Evolutionary conservation across 192 early-diverging fungal genomes (phyloP).

Genomic region (Dissophora ornata): DNA sequence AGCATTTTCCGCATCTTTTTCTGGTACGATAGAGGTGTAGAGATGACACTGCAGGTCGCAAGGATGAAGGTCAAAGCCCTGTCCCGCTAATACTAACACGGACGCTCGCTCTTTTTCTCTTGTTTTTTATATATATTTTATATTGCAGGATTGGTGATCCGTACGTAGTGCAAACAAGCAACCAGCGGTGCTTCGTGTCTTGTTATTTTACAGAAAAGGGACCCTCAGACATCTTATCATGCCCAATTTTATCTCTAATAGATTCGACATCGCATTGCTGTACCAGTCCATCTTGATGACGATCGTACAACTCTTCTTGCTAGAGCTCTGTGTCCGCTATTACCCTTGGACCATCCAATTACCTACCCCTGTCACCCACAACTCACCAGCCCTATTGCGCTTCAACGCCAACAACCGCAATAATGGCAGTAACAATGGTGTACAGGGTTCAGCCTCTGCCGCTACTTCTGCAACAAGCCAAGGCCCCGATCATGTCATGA

Average conservation of each 20-base stretch:
- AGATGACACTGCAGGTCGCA: too few species aligned
- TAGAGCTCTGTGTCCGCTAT: constrained; percentile 60
- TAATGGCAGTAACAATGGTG: background rate
- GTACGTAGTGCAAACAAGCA: constrained; percentile 21
- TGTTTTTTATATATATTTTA: constrained; percentile 9
- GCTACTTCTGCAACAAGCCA: background rate
- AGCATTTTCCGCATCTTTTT: constrained; percentile 53
- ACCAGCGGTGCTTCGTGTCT: too few species aligned
- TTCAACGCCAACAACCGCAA: background rate
- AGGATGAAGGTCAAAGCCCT: background rate
- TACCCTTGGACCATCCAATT: constrained; percentile 52
- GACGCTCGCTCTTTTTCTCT: background rate
- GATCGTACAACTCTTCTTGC: constrained; percentile 59
- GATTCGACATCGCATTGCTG: constrained; percentile 64
- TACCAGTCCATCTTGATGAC: constrained; percentile 69
- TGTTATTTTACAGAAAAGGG: too few species aligned
- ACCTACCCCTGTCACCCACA: constrained; percentile 37
- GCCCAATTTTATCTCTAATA: constrained; percentile 31
- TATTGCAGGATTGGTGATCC: constrained; percentile 43
- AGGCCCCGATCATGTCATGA: constrained; percentile 21
- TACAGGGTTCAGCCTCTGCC: too few species aligned
- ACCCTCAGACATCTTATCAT: too few species aligned
- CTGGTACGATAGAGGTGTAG: constrained; percentile 12
- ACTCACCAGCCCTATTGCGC: constrained; percentile 24
- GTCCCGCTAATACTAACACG: too few species aligned